Percentiles rank a stretch among this genome's conserved stretches.
These are phyloP conservation scores for Pogostemon cablin DNA, from an alignment of 257 asterid genomes.

Conservation along the genomic window DNA sequence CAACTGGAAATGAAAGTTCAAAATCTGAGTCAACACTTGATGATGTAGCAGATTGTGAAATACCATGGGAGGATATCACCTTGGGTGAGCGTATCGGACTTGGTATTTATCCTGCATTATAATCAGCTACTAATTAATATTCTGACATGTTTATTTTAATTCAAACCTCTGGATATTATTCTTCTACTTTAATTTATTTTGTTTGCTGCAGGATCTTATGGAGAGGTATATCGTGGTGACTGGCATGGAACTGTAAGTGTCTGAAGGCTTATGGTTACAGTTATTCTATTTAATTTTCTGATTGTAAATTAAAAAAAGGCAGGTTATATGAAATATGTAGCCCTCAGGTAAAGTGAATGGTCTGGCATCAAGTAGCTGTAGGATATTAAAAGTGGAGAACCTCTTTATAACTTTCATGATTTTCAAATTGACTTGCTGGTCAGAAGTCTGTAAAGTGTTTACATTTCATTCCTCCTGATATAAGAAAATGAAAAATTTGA, in stretches of 20 bases:
- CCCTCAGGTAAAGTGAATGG: background rate
- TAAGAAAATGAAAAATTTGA: background rate
- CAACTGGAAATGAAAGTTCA: conserved; percentile 68
- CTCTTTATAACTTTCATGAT: conserved; percentile 21
- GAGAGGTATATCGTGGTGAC: conserved; percentile 96
- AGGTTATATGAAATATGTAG: background rate
- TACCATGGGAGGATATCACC: conserved; percentile 88
- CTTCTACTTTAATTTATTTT: conserved; percentile 19
- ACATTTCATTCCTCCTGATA: background rate
- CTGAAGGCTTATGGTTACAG: conserved; percentile 28
- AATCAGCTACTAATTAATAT: conserved; percentile 30
- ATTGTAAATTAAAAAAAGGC: too few relatives aligned
- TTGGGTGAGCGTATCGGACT: conserved; percentile 99
- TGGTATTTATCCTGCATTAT: conserved; percentile 61
- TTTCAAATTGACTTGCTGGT: background rate
- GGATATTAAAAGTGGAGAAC: conserved; percentile 23
- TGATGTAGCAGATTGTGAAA: conserved; percentile 97
- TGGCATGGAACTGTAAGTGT: conserved; percentile 99
- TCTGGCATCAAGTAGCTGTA: background rate
- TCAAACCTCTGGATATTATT: conserved; percentile 3
- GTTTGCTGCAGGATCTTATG: conserved; percentile 80
- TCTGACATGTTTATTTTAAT: conserved; percentile 31
- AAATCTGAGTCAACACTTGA: conserved; percentile 79
- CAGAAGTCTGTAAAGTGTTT: conserved; percentile 9
- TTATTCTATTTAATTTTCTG: conserved; percentile 8